Base-by-base conservation (phyloP, 2,329 filamentous ascomycete genomes). In the Fusarium longipes region DNA sequence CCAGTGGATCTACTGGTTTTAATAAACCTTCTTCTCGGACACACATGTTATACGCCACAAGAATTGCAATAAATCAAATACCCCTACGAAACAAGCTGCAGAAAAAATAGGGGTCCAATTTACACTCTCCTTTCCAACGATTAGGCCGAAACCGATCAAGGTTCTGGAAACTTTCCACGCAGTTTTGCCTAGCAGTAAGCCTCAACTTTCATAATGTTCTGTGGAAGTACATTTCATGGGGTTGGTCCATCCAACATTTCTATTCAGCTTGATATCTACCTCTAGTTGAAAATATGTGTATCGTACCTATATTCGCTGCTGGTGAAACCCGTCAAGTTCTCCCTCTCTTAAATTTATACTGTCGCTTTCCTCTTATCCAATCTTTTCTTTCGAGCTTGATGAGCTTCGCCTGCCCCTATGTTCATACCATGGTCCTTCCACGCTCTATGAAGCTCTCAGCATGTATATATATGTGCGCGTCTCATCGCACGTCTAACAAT, bases 41-140 rank as follows among this genome's bases (percentile, higher is more conserved):
- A 12, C 17, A 25, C 14, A 17, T 9, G 35, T 29, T 11, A 30
- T n/a, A 29, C 24, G 17, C 30, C 25, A 18, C 24, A n/a, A 25
- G 25, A 18, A 33, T 30, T 47, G 14, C 24, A 33, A n/a, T 14
- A 43, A 49, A 14, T 22, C 12, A 15, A 24, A 6, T n/a, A 64
- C 24, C 36, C 42, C 54, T 22, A 38, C 47, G n/a, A 39, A 32
- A 38, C 44, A 35, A 44, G 32, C 30, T 22, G 33, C 47, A 51
- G 30, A 33, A 30, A 43, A 53, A 70, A 69, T 67, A 68, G 65
- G 66, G 65, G 66, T 59, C 52, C 67, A 69, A 69, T 69, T 69
- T 69, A 53, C 53, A 48, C 45, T 54, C 61, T 53, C 57, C 61
- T 65, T 63, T 69, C 51, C 43, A 63, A 63, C 44, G 59, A 58